Evolutionary conservation across 2,329 filamentous ascomycete species (phyloP), one percentile per base, ranked within the genome.

Genomic region (Xylaria sp.): DNA sequence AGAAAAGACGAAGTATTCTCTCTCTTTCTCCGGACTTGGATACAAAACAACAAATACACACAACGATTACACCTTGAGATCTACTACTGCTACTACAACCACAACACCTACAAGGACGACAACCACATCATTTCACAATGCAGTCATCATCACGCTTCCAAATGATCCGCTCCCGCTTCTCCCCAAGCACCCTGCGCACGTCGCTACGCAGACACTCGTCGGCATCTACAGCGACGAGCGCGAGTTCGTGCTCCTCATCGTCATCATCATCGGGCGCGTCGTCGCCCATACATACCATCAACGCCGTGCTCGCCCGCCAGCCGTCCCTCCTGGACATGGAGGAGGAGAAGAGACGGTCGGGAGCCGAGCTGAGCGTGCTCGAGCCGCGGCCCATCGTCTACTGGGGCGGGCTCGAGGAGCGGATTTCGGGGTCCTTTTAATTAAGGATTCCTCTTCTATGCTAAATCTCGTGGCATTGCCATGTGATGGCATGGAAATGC

Each of bases 341-440:
- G 74, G 87, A 87, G 74, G 88, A 90, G 79, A 84, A 84, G 72
- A 81, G 80, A 74, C 83, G 79, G 73, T 89, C 87, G 64, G 82
- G 83, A 10, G 81, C 81, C 61, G 87, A 87, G 74, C 81, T 90
- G 9, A 83, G 82, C 73, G 81, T 91, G 20, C 83, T 91, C 32
- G 89, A 91, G 79, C 89, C 89, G 1, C 81, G 89, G 52, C 89
- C 89, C 12, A 83, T 89, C 44, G 87, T 89, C 63, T 90, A 89
- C 80, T 90, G 88, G 85, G 87, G 86, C 72, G 87, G 89, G 48
- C 78, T 90, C 57, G 88, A 90, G 79, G 88, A 90, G 81, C 83
- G 87, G 62, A 88, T 69, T 46, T 9, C 90, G 77, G 81, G 82
- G 72, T 80, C 79, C 23, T 79, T 84, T 57, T 82, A 75, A 75